Evolutionary conservation across 2,329 filamentous ascomycete genomes (phyloP).

Genomic region (Ciborinia camelliae): DNA sequence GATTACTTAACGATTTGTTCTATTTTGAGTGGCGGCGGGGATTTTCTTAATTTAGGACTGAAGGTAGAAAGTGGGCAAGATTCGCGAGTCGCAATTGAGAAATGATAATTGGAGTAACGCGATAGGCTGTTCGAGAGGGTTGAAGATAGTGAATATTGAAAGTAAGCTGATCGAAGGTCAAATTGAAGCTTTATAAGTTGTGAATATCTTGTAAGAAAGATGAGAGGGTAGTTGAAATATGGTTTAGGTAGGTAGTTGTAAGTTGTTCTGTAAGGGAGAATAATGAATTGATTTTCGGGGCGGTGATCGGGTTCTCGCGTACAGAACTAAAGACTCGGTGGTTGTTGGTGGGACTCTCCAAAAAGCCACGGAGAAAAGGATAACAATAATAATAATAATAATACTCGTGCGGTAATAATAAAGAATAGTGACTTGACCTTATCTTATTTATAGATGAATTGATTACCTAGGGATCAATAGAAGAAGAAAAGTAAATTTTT

Average conservation of each 20-base stretch:
- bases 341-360: slow-evolving; percentile 1
- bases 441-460: neutral
- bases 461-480: too few relatives aligned
- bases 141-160: neutral
- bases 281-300: slow-evolving; percentile 10
- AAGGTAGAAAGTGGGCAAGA: slow-evolving; percentile 13
- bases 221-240: too few relatives aligned
- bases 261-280: slow-evolving; percentile 16
- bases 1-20: slow-evolving; percentile 12
- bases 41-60: slow-evolving; percentile 7
- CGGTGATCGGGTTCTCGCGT: slow-evolving; percentile 14
- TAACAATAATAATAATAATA: too few relatives aligned
- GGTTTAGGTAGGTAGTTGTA: too few relatives aligned
- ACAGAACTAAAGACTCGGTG: neutral
- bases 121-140: neutral
- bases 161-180: neutral
- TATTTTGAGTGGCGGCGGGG: slow-evolving; percentile 3
- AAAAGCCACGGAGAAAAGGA: neutral
- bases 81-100: slow-evolving; percentile 17
- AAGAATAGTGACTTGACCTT: neutral
- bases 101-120: neutral
- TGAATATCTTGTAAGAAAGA: neutral
- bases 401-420: too few relatives aligned
- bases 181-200: neutral
- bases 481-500: too few relatives aligned